Base-by-base conservation (phyloP, 352 stramenopile genomes). In the Peronospora tabacina region DNA sequence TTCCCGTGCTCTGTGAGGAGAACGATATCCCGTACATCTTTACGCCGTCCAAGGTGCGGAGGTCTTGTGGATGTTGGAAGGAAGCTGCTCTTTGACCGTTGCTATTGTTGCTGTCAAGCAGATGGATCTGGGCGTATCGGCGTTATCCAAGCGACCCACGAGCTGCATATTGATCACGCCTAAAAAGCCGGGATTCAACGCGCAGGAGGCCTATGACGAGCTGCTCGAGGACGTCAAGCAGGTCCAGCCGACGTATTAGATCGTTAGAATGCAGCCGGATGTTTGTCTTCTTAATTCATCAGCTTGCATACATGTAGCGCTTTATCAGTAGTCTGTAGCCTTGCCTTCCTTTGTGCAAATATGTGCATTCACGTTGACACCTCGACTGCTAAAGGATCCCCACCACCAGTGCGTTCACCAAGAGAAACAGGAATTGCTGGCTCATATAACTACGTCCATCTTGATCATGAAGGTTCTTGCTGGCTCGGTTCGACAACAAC, bases 1-100 rank as follows among this genome's bases (percentile, higher is more conserved):
- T 99, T 45, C 96, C 97, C 11, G 80, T 99, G 48, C 74, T 99
- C 39, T 97, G 97, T 56, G 97, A 99, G 69, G 96, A 99, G 74
- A 89, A 98, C 61, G 86, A 98, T 62, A 96, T 99, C 41, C 91
- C 95, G 16, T 99, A 99, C 80, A 82, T 99, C 41, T 98, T 98
- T 71, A 97, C 97, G 19, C 90, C 91, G 9, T 97, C 90, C 55
- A 98, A 98, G 82, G 76, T 92, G 74, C 28, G 53, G n/a, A 43
- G 9, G 1, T 10, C 20, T 43, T 24, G 0, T 8, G 17, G 11
- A 19, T 30, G 37, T 13, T 13, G 28, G 8, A 13, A 33, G 3
- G 7, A 10, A 33, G 8, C 28, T 33, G 28, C 11, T 36, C 11
- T 16, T 36, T 36, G 30, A 36, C 13, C 5, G 5, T 36, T 11